Evolutionary conservation across 2,329 filamentous ascomycete species (phyloP), one percentile per base, ranked within the genome.

Genomic region (Lasiodiplodia hormozganensis): DNA sequence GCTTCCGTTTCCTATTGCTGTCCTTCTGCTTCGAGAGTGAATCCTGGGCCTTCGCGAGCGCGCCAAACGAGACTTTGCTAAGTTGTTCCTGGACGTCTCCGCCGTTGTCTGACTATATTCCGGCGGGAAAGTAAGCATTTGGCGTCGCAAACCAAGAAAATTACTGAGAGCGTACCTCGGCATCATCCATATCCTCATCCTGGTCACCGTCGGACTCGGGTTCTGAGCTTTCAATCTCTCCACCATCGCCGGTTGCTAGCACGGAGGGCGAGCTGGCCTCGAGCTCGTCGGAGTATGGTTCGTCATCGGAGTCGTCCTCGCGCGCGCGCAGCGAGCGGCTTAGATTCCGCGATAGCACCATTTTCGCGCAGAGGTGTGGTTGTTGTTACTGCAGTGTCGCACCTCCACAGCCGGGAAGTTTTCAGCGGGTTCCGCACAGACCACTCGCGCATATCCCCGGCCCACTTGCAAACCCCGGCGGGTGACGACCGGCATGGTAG

Each of bases 1-100:
- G 77, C 72, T 84, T 85, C 65, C 79, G 81, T 77, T 82, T 82
- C 70, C 77, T 74, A 51, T 69, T 71, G 65, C 69, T 76, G 12
- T 73, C 72, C 65, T 69, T 78, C 54, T 72, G 71, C 70, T 73
- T 79, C 80, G 80, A 72, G 38, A 97, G 81, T 0, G 89, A 87
- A 49, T 90, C 90, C 82, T 97, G 93, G 1, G 94, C 94, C 83
- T 93, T 92, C 71, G 92, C 93, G 51, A 97, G 85, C n/a, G 92
- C 92, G 71, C 94, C 94, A 75, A 98, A 97, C 28, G 94, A 96
- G 72, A 97, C 88, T 70, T 83, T 85, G 74, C 83, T 85, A 69
- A 90, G 79, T 40, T 81, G 77, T 16, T 81, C 77, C 60, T 83
- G 76, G 28, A 82, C 79, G 67, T 83, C 79, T 2, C 79, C 77